These are phyloP conservation scores for Leccinum fibrillosum DNA, from an alignment of 768 basidiomycete species.

Conservation along the genomic window DNA sequence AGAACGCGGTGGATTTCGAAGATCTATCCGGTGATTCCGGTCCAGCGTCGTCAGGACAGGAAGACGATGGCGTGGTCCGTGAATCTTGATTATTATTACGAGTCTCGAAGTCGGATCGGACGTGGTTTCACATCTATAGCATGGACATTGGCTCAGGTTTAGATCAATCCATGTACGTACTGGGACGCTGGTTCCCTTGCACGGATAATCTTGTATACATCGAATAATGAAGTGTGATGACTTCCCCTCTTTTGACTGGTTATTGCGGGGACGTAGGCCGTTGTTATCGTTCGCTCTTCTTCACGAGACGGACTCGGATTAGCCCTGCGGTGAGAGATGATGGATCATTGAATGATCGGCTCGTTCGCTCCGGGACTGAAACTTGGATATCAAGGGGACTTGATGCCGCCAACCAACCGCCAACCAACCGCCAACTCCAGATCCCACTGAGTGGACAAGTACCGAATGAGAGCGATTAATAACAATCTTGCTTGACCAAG, in stretches of 20 bases:
- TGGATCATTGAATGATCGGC: no score
- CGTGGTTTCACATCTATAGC: background rate
- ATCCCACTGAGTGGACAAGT: no score
- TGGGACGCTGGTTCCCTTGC: background rate
- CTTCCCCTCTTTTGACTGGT: background rate
- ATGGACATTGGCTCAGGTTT: background rate
- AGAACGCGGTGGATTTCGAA: slow-evolving; percentile 60
- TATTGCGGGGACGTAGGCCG: background rate
- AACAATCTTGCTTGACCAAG: no score
- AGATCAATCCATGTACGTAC: background rate
- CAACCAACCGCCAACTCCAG: no score
- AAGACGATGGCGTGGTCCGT: background rate
- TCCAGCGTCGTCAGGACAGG: background rate
- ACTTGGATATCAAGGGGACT: no score
- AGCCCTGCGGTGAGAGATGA: no score
- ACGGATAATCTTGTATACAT: background rate
- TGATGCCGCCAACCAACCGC: no score
- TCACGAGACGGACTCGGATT: no score
- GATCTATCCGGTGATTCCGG: slow-evolving; percentile 14
- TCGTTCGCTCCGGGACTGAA: no score
- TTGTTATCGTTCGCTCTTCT: background rate
- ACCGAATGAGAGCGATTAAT: no score
- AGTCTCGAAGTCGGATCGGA: background rate
- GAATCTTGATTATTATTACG: background rate
- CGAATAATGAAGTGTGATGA: background rate